Evolutionary conservation across 2,329 filamentous ascomycete species (phyloP).

Genomic region (Penicillium olsonii): DNA sequence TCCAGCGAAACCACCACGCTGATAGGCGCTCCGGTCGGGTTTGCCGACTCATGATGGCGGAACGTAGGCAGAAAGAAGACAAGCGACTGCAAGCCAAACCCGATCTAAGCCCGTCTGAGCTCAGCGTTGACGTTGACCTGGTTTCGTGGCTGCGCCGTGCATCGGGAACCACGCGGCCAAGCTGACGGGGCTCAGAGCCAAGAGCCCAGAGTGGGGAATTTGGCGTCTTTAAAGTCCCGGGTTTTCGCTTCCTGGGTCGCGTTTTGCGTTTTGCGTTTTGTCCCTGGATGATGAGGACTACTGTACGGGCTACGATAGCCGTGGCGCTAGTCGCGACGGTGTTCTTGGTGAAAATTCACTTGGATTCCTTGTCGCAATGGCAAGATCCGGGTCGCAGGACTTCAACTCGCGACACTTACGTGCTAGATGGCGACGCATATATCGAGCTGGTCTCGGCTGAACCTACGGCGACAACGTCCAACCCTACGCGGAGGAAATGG

Average conservation of each 20-base stretch:
- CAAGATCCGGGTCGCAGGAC: not conserved
- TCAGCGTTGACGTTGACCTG: not conserved
- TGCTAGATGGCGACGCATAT: constrained; percentile 12
- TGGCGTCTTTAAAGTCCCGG: not conserved
- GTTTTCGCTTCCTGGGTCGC: not conserved
- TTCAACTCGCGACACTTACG: not conserved
- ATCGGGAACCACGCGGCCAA: constrained; percentile 4
- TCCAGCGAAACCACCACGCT: not conserved
- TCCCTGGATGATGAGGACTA: constrained; percentile 16
- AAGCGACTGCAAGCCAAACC: too few relatives aligned
- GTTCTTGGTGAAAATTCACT: constrained; percentile 21
- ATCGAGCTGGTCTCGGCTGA: constrained; percentile 25
- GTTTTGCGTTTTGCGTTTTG: not conserved
- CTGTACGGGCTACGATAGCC: constrained; percentile 17
- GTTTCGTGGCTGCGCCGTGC: not conserved
- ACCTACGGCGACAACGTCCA: not conserved
- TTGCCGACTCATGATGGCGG: not conserved
- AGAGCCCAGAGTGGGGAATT: constrained; percentile 2
- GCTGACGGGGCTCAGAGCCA: constrained; percentile 5
- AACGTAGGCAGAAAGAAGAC: not conserved
- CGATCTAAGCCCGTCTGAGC: not conserved
- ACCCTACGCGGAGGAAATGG: constrained; percentile 9
- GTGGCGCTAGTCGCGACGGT: constrained; percentile 18
- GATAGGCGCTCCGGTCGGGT: not conserved
- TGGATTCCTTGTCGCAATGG: constrained; percentile 20